These are phyloP conservation scores for Teratosphaeria viscida DNA, from an alignment of 2,329 filamentous ascomycete species.

Conservation along the genomic window DNA sequence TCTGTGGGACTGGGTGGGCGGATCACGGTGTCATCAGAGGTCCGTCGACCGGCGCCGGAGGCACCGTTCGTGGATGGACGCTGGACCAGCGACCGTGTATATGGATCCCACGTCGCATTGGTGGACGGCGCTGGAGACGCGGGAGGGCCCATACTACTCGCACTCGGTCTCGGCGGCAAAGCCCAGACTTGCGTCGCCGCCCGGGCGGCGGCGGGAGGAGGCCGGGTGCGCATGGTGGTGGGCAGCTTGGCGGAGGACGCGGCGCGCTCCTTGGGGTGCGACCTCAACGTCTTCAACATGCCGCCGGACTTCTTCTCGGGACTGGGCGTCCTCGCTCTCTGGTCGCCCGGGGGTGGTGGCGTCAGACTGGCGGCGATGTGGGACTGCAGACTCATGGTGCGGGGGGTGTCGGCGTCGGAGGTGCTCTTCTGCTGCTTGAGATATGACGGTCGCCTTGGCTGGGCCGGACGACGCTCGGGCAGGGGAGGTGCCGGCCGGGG, in stretches of 20 bases:
- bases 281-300: constrained; percentile 37
- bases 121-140: background rate
- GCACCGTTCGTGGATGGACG: constrained; percentile 2
- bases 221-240: constrained; percentile 32
- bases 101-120: constrained; percentile 23
- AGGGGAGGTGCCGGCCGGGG: constrained; percentile 44
- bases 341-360: constrained; percentile 9
- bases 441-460: constrained; percentile 37
- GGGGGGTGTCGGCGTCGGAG: constrained; percentile 10
- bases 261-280: constrained; percentile 19
- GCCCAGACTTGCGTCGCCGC: constrained; percentile 55
- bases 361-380: constrained; percentile 9
- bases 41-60: background rate
- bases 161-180: constrained; percentile 12
- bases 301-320: constrained; percentile 48
- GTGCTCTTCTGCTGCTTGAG: constrained; percentile 37
- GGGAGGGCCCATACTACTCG: constrained; percentile 7
- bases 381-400: constrained; percentile 18
- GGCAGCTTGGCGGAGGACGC: constrained; percentile 33
- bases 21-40: constrained; percentile 10
- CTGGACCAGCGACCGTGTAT: constrained; percentile 23
- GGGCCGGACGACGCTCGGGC: constrained; percentile 11
- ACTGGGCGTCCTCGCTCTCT: constrained; percentile 45
- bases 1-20: constrained; percentile 23
- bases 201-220: constrained; percentile 48